Conservation (phyloP, 202 grass and related monocot species). For the Setaria viridis region DNA sequence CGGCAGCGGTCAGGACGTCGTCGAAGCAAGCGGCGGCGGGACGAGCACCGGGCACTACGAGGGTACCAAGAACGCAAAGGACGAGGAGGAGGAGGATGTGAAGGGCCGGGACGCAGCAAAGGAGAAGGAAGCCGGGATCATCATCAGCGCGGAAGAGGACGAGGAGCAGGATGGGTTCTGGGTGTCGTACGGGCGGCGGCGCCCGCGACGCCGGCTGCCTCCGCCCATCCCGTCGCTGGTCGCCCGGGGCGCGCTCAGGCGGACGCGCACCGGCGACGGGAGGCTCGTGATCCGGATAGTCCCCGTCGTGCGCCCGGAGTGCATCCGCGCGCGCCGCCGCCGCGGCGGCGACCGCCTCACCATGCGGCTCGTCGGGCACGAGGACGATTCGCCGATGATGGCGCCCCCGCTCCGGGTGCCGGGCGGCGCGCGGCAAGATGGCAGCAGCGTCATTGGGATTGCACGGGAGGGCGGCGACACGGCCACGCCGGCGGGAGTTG, state of each 20-base stretch:
- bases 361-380: constrained; percentile 46
- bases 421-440: not conserved
- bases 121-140: not conserved
- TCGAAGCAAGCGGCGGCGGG: not conserved
- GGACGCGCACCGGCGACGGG: constrained; percentile 43
- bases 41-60: not conserved
- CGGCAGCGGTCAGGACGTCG: not conserved
- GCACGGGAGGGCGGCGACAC: not conserved
- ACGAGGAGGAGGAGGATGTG: not conserved
- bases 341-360: constrained; percentile 38
- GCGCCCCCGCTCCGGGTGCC: not conserved
- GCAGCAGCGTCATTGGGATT: no score
- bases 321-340: constrained; percentile 37
- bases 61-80: not conserved
- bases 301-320: constrained; percentile 37
- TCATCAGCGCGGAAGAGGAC: not conserved
- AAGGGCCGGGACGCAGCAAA: not conserved
- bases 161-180: constrained; percentile 23
- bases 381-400: not conserved
- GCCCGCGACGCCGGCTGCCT: constrained; percentile 35
- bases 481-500: not conserved
- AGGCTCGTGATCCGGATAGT: constrained; percentile 54
- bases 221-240: constrained; percentile 54
- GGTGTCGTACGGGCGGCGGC: constrained; percentile 46
- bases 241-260: constrained; percentile 30